phyloP scores from a whole-genome alignment of 371 early-diverging fungal genomes.

The Rhizopus sp. region DNA sequence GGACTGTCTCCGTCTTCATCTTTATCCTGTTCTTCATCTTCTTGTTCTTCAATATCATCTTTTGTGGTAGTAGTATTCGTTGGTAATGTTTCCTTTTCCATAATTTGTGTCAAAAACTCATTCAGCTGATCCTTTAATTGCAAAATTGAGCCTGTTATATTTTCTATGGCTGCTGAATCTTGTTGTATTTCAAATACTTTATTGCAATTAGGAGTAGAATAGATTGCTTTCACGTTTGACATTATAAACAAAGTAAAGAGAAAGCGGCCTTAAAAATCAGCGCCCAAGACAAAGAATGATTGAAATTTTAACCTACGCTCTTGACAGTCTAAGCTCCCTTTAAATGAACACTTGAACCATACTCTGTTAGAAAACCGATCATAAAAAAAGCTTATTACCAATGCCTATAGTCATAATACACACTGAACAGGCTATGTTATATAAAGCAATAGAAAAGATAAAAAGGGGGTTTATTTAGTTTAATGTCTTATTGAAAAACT shows the following conservation, averaged over 20 bases:
- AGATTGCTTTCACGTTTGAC: constrained; percentile 17
- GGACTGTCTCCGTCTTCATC: constrained; percentile 4
- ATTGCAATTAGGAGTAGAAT: constrained; percentile 3
- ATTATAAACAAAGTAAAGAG: constrained; percentile 9
- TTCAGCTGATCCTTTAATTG: constrained; percentile 15
- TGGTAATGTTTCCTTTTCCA: constrained; percentile 16
- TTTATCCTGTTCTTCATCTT: no score
- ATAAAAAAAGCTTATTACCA: no score
- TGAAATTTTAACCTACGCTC: no score
- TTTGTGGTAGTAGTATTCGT: constrained; percentile 11
- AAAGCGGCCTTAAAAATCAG: not conserved
- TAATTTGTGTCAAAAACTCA: constrained; percentile 12
- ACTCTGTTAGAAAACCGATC: no score
- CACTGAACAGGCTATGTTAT: no score
- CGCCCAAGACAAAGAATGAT: no score
- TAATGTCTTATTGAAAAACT: no score
- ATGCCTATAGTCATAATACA: no score
- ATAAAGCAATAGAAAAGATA: no score
- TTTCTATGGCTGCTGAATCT: constrained; percentile 1
- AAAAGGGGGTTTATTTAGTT: no score
- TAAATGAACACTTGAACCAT: no score
- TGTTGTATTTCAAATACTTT: constrained; percentile 6
- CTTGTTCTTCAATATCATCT: constrained; percentile 12
- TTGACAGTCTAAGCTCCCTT: no score
- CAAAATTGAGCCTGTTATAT: constrained; percentile 12